Base-by-base conservation (phyloP, 768 basidiomycete species). In the Trametes coccinea region DNA sequence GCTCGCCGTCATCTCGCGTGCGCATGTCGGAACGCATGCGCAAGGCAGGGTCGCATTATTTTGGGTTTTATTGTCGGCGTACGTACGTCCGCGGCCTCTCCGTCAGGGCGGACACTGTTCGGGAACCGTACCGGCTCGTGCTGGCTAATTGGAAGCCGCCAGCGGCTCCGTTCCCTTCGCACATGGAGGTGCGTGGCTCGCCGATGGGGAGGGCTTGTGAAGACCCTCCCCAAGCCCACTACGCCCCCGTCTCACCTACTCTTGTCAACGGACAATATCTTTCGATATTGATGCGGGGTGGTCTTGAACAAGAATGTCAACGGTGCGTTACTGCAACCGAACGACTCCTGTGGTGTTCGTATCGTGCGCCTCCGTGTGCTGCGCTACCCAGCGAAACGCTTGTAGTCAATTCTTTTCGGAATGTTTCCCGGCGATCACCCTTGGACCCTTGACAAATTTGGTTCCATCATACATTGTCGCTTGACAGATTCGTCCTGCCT, bases 401-500 rank as follows among this genome's bases (percentile, higher is more conserved):
- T 47, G 29, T 59, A 44, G 41, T 60, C 40, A 56, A 56, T 64
- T 64, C 34, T 37, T 49, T 31, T 9, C n/a, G 40, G 13, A 41
- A 49, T 57, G 58, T 55, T 50, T 59, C 58, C 48, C 62, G 62
- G 58, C 53, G 62, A 59, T 64, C 59, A 43, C 62, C 58, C 49
- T 44, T 58, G 43, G 44, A 54, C 54, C 47, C 49, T 52, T 64
- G 43, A 59, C 62, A 59, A 59, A 52, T 64, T 59, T 56, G 62
- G 56, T 45, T 37, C 43, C 52, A 58, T 53, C 56, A 60, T 64
- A 22, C 62, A 60, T 39, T 55, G 58, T 56, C 62, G 58, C 54
- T 56, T 64, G 62, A 64, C 62, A 64, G 62, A 64, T 64, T 64
- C 49, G 62, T 59, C 54, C 45, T 53, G 57, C 56, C 62, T 59